Conservation (phyloP, 2,329 filamentous ascomycete genomes). For the Teratosphaeria destructans region DNA sequence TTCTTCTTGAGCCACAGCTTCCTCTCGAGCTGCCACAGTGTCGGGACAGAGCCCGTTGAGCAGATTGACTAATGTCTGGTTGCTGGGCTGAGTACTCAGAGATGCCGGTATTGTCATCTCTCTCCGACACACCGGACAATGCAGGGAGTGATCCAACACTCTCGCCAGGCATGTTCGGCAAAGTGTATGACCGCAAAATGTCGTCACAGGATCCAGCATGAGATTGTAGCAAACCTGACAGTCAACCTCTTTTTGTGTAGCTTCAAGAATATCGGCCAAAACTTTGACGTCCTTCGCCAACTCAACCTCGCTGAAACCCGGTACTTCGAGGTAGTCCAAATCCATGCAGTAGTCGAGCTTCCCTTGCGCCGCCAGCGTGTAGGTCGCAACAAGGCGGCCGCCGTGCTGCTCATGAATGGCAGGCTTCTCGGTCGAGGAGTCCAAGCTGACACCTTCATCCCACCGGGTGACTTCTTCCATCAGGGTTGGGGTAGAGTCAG, state of each 20-base stretch:
- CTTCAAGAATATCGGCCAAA: conserved; percentile 50
- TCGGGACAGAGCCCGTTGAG: conserved; percentile 61
- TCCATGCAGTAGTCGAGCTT: conserved; percentile 47
- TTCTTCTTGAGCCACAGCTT: conserved; percentile 48
- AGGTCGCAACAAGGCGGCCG: conserved; percentile 56
- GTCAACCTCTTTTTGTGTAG: conserved; percentile 61
- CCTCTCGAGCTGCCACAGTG: conserved; percentile 48
- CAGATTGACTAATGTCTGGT: conserved; percentile 53
- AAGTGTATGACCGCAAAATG: conserved; percentile 79
- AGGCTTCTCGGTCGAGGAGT: conserved; percentile 25
- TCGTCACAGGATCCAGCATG: conserved; percentile 73
- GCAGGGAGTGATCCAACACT: conserved; percentile 63
- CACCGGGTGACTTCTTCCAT: conserved; percentile 32
- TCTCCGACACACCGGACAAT: conserved; percentile 73
- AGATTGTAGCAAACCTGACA: conserved; percentile 81
- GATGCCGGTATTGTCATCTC: conserved; percentile 45
- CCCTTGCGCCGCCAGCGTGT: conserved; percentile 53
- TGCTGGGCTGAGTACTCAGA: conserved; percentile 43
- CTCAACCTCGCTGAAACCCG: conserved; percentile 26
- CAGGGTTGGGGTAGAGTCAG: conserved; percentile 26
- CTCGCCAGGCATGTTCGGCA: conserved; percentile 70
- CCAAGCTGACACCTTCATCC: conserved; percentile 23
- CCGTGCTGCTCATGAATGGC: conserved; percentile 39
- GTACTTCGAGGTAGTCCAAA: conserved; percentile 37
- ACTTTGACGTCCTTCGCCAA: conserved; percentile 37